Conservation (phyloP, 768 basidiomycete genomes). For the Lactarius sanguifluus region DNA sequence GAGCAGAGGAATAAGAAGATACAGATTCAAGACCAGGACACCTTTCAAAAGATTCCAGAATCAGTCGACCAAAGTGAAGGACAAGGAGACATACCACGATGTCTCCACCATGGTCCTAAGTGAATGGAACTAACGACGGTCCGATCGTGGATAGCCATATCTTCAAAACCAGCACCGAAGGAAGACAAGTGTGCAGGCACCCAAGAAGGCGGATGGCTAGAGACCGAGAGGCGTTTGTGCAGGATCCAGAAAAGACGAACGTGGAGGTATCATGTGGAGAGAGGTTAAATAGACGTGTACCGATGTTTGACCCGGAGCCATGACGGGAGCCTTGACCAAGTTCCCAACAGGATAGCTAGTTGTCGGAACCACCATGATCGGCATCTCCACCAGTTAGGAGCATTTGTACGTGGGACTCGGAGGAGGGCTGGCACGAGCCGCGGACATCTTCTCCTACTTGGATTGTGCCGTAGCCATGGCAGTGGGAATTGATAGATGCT, state of each 20-base stretch:
- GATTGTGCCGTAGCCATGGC: not conserved
- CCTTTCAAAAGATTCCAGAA: slow-evolving; percentile 39
- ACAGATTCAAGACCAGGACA: slow-evolving; percentile 57
- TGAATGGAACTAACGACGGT: slow-evolving; percentile 61
- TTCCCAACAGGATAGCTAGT: not conserved
- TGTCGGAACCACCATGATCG: no score
- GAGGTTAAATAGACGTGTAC: not conserved
- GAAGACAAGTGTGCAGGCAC: not conserved
- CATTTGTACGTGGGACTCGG: not conserved
- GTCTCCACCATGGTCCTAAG: slow-evolving; percentile 59
- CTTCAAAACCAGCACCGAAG: slow-evolving; percentile 7
- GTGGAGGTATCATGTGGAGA: not conserved
- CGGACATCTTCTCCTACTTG: slow-evolving; percentile 15
- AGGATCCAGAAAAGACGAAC: not conserved
- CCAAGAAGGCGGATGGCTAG: not conserved
- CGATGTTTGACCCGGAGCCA: not conserved
- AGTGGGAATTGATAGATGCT: not conserved
- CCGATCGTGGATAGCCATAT: slow-evolving; percentile 44
- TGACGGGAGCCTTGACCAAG: not conserved
- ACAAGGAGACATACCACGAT: slow-evolving; percentile 46
- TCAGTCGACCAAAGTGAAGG: not conserved
- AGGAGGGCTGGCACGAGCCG: not conserved
- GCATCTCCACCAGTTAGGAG: not conserved
- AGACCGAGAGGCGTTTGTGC: not conserved
- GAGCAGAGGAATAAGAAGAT: slow-evolving; percentile 60